Conservation (phyloP, 805 yeast genomes). For the Metschnikowia baotianmanensis region DNA sequence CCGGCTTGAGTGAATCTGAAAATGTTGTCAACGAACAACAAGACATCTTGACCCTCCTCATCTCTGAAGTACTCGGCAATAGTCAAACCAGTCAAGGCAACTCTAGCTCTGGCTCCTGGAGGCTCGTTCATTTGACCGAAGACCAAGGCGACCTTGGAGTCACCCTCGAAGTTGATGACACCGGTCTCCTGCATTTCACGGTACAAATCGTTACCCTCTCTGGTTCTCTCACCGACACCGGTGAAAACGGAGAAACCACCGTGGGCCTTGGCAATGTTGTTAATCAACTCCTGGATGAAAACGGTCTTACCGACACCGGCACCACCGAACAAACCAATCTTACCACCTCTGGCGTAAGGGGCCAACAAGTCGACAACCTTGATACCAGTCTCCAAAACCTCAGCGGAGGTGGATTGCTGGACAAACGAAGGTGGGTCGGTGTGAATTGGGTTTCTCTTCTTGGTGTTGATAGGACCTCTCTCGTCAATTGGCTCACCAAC, state of each 20-base stretch:
- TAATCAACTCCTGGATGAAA: conserved; percentile 98
- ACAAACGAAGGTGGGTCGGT: conserved; percentile 96
- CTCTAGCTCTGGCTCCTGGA: conserved; percentile 99
- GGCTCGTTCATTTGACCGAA: conserved; percentile 99
- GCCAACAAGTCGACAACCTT: conserved; percentile 99
- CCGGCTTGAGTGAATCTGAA: conserved; percentile 99
- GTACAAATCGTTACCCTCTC: conserved; percentile 99
- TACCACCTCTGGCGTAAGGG: conserved; percentile 99
- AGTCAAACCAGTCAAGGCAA: conserved; percentile 99
- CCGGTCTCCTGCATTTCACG: conserved; percentile 99
- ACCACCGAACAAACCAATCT: conserved; percentile 99
- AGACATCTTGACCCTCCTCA: conserved; percentile 99
- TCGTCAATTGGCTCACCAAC: conserved; percentile 99
- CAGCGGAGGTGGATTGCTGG: conserved; percentile 97
- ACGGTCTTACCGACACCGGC: conserved; percentile 99
- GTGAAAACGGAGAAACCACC: conserved; percentile 99
- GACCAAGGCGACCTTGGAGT: conserved; percentile 98
- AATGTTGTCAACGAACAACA: conserved; percentile 98
- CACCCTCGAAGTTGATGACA: conserved; percentile 99
- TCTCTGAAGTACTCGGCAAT: conserved; percentile 99
- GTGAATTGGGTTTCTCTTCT: conserved; percentile 95
- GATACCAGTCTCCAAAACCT: conserved; percentile 98
- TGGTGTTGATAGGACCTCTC: conserved; percentile 96
- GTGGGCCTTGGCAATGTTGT: conserved; percentile 99
- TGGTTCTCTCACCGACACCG: conserved; percentile 99